These are phyloP conservation scores for Ceratocystis cubensis DNA, from an alignment of 2,329 filamentous ascomycete species.

Conservation along the genomic window DNA sequence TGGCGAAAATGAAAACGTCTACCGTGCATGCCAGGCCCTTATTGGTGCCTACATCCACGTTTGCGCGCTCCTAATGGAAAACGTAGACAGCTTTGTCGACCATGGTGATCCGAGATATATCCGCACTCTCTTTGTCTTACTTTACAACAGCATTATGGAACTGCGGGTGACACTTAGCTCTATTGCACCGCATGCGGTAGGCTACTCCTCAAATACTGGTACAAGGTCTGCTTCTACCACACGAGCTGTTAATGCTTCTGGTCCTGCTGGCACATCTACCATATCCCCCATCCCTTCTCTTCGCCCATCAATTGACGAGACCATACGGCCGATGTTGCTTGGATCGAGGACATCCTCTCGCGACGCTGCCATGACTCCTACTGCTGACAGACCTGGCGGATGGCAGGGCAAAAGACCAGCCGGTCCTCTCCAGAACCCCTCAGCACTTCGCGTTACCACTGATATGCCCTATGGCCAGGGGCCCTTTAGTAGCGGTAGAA, in stretches of 20 bases:
- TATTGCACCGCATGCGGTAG: constrained; percentile 23
- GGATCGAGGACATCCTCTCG: constrained; percentile 27
- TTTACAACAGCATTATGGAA: constrained; percentile 58
- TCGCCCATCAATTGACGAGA: constrained; percentile 31
- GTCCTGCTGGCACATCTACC: constrained; percentile 3
- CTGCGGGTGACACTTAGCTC: constrained; percentile 42
- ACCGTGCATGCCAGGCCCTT: constrained; percentile 49
- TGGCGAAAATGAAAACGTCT: constrained; percentile 50
- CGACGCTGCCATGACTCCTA: constrained; percentile 43
- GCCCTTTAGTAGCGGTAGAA: constrained; percentile 28
- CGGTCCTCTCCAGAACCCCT: constrained; percentile 36
- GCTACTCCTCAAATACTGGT: constrained; percentile 10
- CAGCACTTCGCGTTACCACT: constrained; percentile 45
- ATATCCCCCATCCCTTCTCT: constrained; percentile 16
- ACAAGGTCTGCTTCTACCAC: constrained; percentile 6
- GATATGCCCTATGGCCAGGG: constrained; percentile 42
- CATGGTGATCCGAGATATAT: constrained; percentile 56
- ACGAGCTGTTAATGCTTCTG: background rate
- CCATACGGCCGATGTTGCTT: constrained; percentile 32
- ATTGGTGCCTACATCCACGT: constrained; percentile 55
- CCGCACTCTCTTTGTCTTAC: constrained; percentile 48
- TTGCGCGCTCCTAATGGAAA: constrained; percentile 46
- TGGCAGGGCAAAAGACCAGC: constrained; percentile 26
- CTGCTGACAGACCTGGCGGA: constrained; percentile 36
- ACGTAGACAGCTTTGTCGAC: constrained; percentile 51